phyloP scores from a whole-genome alignment of 768 basidiomycete species.

The Podaxis sp. region DNA sequence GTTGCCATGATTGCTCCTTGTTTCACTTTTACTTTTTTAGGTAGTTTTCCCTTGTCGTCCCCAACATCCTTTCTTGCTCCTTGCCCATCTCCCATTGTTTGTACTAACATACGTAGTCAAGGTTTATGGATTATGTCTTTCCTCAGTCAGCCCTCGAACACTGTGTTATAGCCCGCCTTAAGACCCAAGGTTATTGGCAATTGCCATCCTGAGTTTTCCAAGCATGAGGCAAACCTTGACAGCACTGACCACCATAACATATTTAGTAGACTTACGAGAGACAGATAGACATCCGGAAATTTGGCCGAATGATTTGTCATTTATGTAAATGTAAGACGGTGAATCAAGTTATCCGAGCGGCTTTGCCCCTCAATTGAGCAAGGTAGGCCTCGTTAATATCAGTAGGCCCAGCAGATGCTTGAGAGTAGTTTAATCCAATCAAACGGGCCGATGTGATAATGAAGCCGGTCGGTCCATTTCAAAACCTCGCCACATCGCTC shows the following conservation, averaged over 20 bases:
- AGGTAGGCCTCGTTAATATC: too few species aligned
- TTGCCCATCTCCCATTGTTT: conserved; percentile 3
- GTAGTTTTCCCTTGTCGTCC: conserved; percentile 2
- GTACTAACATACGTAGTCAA: conserved; percentile 11
- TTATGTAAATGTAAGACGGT: too few species aligned
- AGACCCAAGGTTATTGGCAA: too few species aligned
- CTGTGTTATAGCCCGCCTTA: too few species aligned
- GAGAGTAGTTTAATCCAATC: background rate
- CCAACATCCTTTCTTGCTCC: background rate
- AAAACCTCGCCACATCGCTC: background rate
- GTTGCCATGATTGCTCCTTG: background rate
- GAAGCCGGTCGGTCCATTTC: background rate
- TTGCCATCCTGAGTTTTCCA: too few species aligned
- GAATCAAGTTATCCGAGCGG: too few species aligned
- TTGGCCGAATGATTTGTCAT: too few species aligned
- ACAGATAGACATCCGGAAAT: too few species aligned
- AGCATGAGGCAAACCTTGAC: too few species aligned
- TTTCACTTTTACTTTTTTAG: background rate
- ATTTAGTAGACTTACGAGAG: too few species aligned
- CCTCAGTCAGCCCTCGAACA: background rate
- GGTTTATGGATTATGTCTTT: background rate
- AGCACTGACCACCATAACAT: too few species aligned
- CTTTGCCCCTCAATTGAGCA: too few species aligned
- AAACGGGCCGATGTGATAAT: background rate
- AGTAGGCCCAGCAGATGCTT: background rate